These are phyloP conservation scores for Alloascoidea africana DNA, from an alignment of 805 yeast species.

Conservation along the genomic window DNA sequence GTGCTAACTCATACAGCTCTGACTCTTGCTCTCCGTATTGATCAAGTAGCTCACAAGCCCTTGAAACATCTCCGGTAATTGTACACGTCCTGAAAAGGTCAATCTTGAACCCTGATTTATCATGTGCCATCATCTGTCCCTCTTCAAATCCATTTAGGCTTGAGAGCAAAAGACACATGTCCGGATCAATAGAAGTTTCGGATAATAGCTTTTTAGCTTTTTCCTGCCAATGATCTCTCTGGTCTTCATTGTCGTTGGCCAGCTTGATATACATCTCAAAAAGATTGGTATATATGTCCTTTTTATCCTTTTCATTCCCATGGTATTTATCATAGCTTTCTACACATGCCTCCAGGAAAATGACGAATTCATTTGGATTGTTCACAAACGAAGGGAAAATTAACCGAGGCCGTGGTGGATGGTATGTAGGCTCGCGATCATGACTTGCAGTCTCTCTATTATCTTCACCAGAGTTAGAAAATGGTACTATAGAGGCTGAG, in stretches of 20 bases:
- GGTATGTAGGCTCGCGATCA: slow-evolving; percentile 47
- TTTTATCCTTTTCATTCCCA: slow-evolving; percentile 52
- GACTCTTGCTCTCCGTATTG: slow-evolving; percentile 49
- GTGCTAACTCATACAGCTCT: slow-evolving; percentile 48
- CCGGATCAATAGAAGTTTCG: slow-evolving; percentile 35
- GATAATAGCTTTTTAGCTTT: slow-evolving; percentile 45
- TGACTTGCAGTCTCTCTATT: too few species aligned
- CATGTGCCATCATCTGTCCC: slow-evolving; percentile 12
- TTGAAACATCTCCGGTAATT: slow-evolving; percentile 38
- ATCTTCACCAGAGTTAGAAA: too few species aligned
- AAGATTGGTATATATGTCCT: slow-evolving; percentile 61
- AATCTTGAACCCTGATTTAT: slow-evolving; percentile 29
- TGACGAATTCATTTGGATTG: slow-evolving; percentile 78
- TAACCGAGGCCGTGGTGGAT: slow-evolving; percentile 81
- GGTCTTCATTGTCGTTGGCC: slow-evolving; percentile 24
- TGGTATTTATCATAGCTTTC: slow-evolving; percentile 66
- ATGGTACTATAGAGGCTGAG: too few species aligned
- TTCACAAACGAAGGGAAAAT: slow-evolving; percentile 79
- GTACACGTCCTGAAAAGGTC: slow-evolving; percentile 54
- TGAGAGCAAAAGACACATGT: slow-evolving; percentile 38
- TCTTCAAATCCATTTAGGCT: slow-evolving; percentile 26
- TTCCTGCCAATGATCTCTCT: slow-evolving; percentile 36
- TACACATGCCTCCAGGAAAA: slow-evolving; percentile 82
- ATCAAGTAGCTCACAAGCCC: slow-evolving; percentile 40
- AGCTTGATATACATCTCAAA: slow-evolving; percentile 68